Base-by-base conservation (phyloP, 352 stramenopile species). In the Halophytophthora polymorphica region DNA sequence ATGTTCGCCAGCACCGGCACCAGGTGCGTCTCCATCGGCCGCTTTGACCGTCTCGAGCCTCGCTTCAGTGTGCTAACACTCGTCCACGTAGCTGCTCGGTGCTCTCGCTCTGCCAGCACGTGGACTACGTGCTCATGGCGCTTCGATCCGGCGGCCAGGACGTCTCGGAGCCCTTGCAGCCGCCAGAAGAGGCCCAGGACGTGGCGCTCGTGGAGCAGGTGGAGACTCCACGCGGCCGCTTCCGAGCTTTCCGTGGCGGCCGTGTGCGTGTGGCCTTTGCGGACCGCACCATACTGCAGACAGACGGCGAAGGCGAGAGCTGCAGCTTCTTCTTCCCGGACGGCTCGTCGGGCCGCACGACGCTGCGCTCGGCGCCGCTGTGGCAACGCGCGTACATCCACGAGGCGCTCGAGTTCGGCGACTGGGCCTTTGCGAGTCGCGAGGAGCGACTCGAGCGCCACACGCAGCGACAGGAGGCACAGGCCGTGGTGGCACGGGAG, bases 261-360 rank as follows among this genome's bases (percentile, higher is more conserved):
- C 60, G 65, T 18, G 66, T 91, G 23, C 83, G 81, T 25, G 77
- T 83, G 37, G 66, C 67, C 17, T 91, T 91, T 37, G 41, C 61
- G 11, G 81, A 93, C 35, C 78, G 83, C 33, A 90, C 83, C 15
- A 90, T 93, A 23, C 56, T 90, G 19, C 65, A 83, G 40, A 56
- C 89, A 19, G 58, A 77, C n/a, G 42, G 38, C 14, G 47, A 59
- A 19, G 50, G 42, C 14, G 64, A 71, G 4, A 56, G 50, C 17
- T 90, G 77, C 45, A 60, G 53, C 1, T 83, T 90, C 49, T 73
- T 77, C 37, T 78, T 85, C 48, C 40, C 64, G 0, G 72, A 85
- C 28, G 78, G 82, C 13, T 70, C 54, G 8, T 45, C 36, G 2
- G 61, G 48, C 0, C 36, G 53, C 15, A 81, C 63, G n/a, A 88